Evolutionary conservation across 2,329 filamentous ascomycete species (phyloP).

Genomic region (Fusarium sp.): DNA sequence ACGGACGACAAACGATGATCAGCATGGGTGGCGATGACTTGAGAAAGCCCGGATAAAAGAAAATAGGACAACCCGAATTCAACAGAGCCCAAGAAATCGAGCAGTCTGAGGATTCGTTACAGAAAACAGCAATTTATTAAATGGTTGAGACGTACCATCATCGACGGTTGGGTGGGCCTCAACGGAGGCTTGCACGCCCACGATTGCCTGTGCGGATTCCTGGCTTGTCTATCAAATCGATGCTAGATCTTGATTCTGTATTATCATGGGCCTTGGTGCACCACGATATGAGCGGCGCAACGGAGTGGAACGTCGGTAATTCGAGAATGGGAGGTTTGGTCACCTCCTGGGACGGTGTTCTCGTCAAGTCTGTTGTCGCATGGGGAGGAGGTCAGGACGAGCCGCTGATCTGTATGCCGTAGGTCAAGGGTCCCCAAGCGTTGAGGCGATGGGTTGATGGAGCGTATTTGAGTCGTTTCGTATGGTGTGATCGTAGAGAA

Average conservation of each 20-base stretch:
- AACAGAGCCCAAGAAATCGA: not conserved
- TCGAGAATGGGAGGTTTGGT: conserved; percentile 49
- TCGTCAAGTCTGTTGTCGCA: conserved; percentile 55
- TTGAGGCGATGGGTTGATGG: conserved; percentile 26
- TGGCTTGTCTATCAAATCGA: conserved; percentile 47
- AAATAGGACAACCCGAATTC: conserved; percentile 12
- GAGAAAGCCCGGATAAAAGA: conserved; percentile 11
- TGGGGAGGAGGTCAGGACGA: conserved; percentile 50
- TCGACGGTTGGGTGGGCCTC: conserved; percentile 60
- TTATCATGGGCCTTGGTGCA: conserved; percentile 52
- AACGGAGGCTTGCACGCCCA: conserved; percentile 55
- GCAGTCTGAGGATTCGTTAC: conserved; percentile 4
- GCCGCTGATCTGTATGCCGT: conserved; percentile 46
- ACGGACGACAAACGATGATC: conserved; percentile 39
- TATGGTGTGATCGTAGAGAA: conserved; percentile 22
- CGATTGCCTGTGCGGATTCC: conserved; percentile 49
- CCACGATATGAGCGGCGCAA: conserved; percentile 48
- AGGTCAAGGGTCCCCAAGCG: conserved; percentile 47
- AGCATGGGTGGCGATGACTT: conserved; percentile 43
- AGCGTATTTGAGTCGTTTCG: conserved; percentile 24
- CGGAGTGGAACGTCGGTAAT: conserved; percentile 36
- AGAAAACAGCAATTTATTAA: conserved; percentile 15
- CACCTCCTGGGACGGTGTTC: conserved; percentile 54
- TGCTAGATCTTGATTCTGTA: conserved; percentile 39
- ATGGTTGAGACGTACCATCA: conserved; percentile 63